Evolutionary conservation across 805 yeast genomes (phyloP).

Genomic region (Yamadazyma paraphyllophila): DNA sequence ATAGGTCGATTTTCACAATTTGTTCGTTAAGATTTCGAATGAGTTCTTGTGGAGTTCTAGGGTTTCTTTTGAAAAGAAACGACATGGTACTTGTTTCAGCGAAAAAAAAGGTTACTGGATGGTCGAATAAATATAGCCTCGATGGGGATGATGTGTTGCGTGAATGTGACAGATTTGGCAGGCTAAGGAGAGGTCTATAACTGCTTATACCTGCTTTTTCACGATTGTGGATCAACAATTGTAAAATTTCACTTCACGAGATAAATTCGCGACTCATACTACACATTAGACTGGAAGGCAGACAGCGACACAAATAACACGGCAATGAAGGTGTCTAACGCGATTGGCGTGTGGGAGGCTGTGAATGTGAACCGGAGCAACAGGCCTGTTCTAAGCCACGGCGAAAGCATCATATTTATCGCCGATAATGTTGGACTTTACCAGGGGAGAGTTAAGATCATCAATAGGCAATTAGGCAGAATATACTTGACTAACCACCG

Average conservation of each 20-base stretch:
- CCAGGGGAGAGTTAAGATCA: constrained; percentile 67
- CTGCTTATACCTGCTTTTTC: not conserved
- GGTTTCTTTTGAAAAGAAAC: constrained; percentile 85
- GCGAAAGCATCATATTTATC: constrained; percentile 33
- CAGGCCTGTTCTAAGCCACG: constrained; percentile 35
- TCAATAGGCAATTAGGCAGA: constrained; percentile 69
- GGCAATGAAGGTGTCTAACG: not conserved
- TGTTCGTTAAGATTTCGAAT: constrained; percentile 75
- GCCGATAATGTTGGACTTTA: constrained; percentile 63
- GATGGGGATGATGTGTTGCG: too few relatives aligned
- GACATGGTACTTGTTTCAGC: constrained; percentile 53
- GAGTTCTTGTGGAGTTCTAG: constrained; percentile 84
- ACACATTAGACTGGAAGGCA: too few relatives aligned
- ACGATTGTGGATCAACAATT: not conserved
- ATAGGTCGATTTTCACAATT: constrained; percentile 55
- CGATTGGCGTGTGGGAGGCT: constrained; percentile 21
- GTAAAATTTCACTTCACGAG: constrained; percentile 2
- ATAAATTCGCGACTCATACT: not conserved
- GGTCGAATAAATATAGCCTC: not conserved
- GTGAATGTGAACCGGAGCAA: constrained; percentile 37
- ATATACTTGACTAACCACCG: constrained; percentile 73
- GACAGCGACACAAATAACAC: not conserved
- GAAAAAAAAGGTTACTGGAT: not conserved
- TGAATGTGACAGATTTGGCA: too few relatives aligned
- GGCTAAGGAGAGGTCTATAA: too few relatives aligned